Evolutionary conservation across 2,329 filamentous ascomycete genomes (phyloP).

Genomic region (Aspergillus luchuensis): DNA sequence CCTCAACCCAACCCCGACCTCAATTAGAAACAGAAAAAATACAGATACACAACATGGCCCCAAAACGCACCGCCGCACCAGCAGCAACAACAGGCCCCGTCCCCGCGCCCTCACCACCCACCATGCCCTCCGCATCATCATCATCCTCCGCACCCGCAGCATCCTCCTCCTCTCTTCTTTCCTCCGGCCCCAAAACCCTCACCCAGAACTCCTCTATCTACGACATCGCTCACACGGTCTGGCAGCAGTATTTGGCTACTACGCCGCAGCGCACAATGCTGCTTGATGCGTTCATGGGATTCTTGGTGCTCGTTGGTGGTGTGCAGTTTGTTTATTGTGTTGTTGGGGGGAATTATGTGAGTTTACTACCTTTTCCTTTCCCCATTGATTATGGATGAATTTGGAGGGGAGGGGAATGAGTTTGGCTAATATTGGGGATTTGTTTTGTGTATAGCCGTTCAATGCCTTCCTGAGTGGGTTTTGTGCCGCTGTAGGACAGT

Average conservation of each 20-base stretch:
- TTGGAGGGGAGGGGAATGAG: no score
- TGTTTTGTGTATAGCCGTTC: slow-evolving; percentile 70
- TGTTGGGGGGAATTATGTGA: slow-evolving; percentile 88
- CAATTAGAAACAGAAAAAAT: not conserved
- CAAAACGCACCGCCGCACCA: slow-evolving; percentile 29
- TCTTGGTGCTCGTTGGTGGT: slow-evolving; percentile 80
- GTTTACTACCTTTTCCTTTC: no score
- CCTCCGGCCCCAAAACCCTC: slow-evolving; percentile 39
- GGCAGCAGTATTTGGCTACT: slow-evolving; percentile 73
- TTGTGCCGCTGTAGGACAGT: slow-evolving; percentile 91
- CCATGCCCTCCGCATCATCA: slow-evolving; percentile 27
- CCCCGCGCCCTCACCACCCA: slow-evolving; percentile 33
- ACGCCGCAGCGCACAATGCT: slow-evolving; percentile 92
- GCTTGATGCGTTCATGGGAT: slow-evolving; percentile 86
- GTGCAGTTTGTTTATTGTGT: slow-evolving; percentile 94
- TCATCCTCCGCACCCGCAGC: slow-evolving; percentile 21
- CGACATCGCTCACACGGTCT: slow-evolving; percentile 69
- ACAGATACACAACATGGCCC: slow-evolving; percentile 4
- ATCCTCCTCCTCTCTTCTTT: slow-evolving; percentile 35
- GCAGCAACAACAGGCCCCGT: slow-evolving; percentile 22
- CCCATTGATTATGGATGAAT: no score
- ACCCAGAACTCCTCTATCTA: slow-evolving; percentile 44
- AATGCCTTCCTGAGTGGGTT: slow-evolving; percentile 98
- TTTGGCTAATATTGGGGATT: no score
- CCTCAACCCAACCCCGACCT: not conserved